Base-by-base conservation (phyloP, 441 rosid genomes). In the Syzygium syzygioides region DNA sequence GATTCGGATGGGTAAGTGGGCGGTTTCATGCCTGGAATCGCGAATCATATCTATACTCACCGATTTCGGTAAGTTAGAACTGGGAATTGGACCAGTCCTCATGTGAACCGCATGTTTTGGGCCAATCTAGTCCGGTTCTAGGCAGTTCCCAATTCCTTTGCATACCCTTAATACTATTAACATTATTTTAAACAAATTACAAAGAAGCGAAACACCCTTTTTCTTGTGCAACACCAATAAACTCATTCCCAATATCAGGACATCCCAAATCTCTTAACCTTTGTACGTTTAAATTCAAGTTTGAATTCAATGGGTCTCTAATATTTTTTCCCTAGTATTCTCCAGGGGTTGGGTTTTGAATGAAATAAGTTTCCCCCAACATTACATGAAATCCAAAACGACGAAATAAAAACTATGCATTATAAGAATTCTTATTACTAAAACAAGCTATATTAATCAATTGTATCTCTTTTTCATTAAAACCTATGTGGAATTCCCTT, bases 401-500 rank as follows among this genome's bases (percentile, higher is more conserved):
- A 34, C 34, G 79, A 68, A 10, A 6, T 4, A 10, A 59, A 56
- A 11, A 9, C 7, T 59, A 59, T 26, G 15, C 64, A 59, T 5
- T 59, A 59, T 59, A 26, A 59, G 13, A 12, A 4, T 10, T 34
- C 4, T 68, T 20, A 71, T 20, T 37, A 37, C 48, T 6, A 71
- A 71, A 71, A 13, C 3, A 11, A 5, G 5, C 28, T 71, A 6
- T 13, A 60, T 13, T 32, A 32, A 34, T 32, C 10, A 68, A 0
- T 32, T 56, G 13, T 23, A 17, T 4, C 25, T 23, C 20, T 11
- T 25, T 71, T 9, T 0, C 0, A 0, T 37, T 0, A 11, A 5
- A 37, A 28, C 80, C 50, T 1, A 71, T 37, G 26, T 71, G 32
- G 9, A 20, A 30, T 15, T 15, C 34, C 11, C 1, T 64, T 37